A percentile compares a stretch with the other conserved stretches of the same genome.
Evolutionary conservation across 345 rosid species (phyloP).

Genomic region (Cochlearia excelsa): DNA sequence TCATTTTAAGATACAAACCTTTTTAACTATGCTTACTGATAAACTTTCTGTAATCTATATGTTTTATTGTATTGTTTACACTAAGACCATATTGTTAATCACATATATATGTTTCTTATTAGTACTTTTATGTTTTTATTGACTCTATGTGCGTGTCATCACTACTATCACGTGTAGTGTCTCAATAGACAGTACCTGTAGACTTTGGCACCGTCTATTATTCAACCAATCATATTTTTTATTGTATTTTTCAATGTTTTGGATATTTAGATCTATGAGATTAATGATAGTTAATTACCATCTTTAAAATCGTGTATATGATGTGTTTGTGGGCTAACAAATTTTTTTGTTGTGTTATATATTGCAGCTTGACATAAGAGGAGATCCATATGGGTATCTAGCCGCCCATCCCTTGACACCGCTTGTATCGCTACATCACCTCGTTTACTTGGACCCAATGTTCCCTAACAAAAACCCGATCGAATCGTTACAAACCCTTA

Average conservation of each 20-base stretch:
- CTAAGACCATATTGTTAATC: slow-evolving; percentile 5
- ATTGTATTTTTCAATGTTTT: no score
- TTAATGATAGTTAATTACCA: no score
- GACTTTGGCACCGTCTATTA: neutral
- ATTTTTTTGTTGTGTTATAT: slow-evolving; percentile 1
- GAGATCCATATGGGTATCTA: slow-evolving; percentile 62
- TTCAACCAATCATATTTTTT: neutral
- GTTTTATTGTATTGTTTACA: slow-evolving; percentile 3
- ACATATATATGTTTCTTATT: slow-evolving; percentile 13
- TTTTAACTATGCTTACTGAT: slow-evolving; percentile 2
- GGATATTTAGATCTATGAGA: neutral
- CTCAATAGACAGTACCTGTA: neutral
- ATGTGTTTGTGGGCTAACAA: slow-evolving; percentile 9
- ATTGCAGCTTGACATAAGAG: slow-evolving; percentile 72
- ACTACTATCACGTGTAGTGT: slow-evolving; percentile 27
- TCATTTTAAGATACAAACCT: slow-evolving; percentile 21
- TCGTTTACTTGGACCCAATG: slow-evolving; percentile 51
- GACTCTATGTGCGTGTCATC: slow-evolving; percentile 21
- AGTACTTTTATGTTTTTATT: slow-evolving; percentile 14
- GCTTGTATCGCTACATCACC: slow-evolving; percentile 73
- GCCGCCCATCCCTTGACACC: slow-evolving; percentile 80
- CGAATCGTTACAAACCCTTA: slow-evolving; percentile 50
- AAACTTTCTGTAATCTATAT: slow-evolving; percentile 2
- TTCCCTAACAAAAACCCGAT: slow-evolving; percentile 52
- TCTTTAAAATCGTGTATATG: neutral